These are phyloP conservation scores for Colletotrichum godetiae DNA, from an alignment of 2,329 filamentous ascomycete species.

Conservation along the genomic window DNA sequence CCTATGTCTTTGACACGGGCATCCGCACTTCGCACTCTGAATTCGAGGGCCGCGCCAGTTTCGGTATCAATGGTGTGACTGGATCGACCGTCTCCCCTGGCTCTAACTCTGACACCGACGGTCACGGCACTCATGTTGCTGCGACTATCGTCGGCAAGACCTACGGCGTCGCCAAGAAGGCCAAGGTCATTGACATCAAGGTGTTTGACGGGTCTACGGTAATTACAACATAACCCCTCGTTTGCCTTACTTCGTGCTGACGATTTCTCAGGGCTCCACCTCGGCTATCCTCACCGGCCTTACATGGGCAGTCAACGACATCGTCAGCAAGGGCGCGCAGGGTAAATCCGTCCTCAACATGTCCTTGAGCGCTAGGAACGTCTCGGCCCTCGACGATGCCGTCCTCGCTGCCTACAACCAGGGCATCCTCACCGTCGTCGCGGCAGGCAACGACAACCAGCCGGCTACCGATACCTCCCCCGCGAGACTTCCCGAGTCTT, in stretches of 20 bases:
- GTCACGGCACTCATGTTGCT: constrained; percentile 46
- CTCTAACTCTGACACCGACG: constrained; percentile 36
- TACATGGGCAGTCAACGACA: constrained; percentile 42
- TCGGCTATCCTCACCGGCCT: constrained; percentile 38
- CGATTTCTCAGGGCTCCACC: constrained; percentile 6
- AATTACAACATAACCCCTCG: constrained; percentile 35
- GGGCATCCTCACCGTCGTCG: constrained; percentile 64
- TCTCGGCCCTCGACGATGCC: constrained; percentile 65
- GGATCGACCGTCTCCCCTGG: constrained; percentile 39
- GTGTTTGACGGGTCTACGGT: constrained; percentile 39
- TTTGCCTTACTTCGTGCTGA: constrained; percentile 15
- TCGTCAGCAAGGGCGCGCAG: constrained; percentile 33
- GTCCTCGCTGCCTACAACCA: constrained; percentile 51
- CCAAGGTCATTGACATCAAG: constrained; percentile 44
- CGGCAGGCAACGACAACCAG: constrained; percentile 64
- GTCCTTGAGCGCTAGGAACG: constrained; percentile 52
- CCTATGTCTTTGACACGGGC: constrained; percentile 58
- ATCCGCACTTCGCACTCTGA: constrained; percentile 50
- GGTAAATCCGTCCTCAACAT: constrained; percentile 51
- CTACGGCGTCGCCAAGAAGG: constrained; percentile 45
- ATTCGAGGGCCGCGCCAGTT: constrained; percentile 43
- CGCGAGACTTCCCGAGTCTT: constrained; percentile 47
- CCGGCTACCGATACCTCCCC: constrained; percentile 52
- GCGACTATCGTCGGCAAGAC: constrained; percentile 44
- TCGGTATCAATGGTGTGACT: constrained; percentile 41